Percentiles rank a stretch among this genome's conserved stretches.
These are phyloP conservation scores for Naganishia vishniacii DNA, from an alignment of 768 basidiomycete species.

Conservation along the genomic window DNA sequence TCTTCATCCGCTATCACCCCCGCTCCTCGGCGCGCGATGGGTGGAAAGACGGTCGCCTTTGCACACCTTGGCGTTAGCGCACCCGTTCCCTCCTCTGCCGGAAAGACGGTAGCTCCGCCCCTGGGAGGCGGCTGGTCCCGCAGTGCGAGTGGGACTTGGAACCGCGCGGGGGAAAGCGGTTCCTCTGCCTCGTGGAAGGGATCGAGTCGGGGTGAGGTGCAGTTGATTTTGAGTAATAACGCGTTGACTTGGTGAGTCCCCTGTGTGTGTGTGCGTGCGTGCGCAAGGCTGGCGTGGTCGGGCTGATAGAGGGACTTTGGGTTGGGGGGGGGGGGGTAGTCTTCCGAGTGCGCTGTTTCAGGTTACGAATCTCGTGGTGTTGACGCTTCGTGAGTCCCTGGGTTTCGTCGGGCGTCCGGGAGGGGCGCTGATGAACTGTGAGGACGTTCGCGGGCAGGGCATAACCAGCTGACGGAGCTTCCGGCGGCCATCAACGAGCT, in stretches of 20 bases:
- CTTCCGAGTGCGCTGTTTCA: constrained; percentile 45
- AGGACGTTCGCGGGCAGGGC: constrained; percentile 23
- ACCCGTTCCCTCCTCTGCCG: neutral
- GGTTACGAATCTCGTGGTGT: constrained; percentile 38
- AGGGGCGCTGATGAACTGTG: too few species aligned
- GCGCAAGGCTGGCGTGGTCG: too few species aligned
- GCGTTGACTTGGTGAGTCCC: constrained; percentile 12
- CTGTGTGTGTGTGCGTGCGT: neutral
- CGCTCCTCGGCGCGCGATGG: neutral
- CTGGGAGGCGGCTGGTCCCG: neutral
- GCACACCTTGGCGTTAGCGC: neutral
- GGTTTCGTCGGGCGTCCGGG: neutral
- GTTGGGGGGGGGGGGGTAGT: constrained; percentile 23
- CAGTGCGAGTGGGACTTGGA: constrained; percentile 8
- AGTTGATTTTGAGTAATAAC: constrained; percentile 15
- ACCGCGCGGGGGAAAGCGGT: neutral
- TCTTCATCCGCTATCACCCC: constrained; percentile 6
- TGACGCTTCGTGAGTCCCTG: constrained; percentile 36
- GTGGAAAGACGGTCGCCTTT: constrained; percentile 3
- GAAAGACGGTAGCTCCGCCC: too few species aligned
- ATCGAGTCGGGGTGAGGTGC: constrained; percentile 7
- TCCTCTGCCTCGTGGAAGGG: constrained; percentile 19
- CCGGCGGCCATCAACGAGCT: constrained; percentile 44
- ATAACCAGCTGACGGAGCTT: constrained; percentile 37
- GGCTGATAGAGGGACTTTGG: too few species aligned